Percentiles rank a stretch among this genome's conserved stretches.
These are phyloP conservation scores for Suillus alpinus DNA, from an alignment of 768 basidiomycete genomes.

Conservation along the genomic window DNA sequence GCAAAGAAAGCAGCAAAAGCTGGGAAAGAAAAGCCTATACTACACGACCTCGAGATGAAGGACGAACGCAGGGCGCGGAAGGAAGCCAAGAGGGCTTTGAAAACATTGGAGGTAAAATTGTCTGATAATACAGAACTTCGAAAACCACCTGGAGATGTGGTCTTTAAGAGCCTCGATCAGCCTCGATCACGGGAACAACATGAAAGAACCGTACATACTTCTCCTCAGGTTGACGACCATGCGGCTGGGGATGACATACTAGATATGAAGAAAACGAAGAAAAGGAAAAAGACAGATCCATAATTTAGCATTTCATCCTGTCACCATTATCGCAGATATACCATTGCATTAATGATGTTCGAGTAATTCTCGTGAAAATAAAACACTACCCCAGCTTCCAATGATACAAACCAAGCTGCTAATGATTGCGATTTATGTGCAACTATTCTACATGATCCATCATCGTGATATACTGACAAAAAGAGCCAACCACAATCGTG, in stretches of 20 bases:
- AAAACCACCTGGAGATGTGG: not conserved
- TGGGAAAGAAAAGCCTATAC: not conserved
- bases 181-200: slow-evolving; percentile 1
- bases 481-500: not conserved
- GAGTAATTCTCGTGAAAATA: not conserved
- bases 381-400: not conserved
- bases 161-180: not conserved
- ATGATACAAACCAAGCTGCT: slow-evolving; percentile 7
- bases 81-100: slow-evolving; percentile 5
- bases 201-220: slow-evolving; percentile 5
- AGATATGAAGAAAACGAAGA: not conserved
- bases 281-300: not conserved
- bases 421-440: slow-evolving; percentile 6
- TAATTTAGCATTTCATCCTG: not conserved
- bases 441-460: slow-evolving; percentile 14
- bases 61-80: slow-evolving; percentile 4
- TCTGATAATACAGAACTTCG: not conserved
- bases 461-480: slow-evolving; percentile 1
- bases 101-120: not conserved
- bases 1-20: slow-evolving; percentile 11
- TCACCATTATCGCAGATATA: not conserved
- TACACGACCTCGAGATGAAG: not conserved
- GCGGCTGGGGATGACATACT: not conserved
- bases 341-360: not conserved
- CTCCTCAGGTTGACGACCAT: not conserved